A percentile compares a stretch with the other conserved stretches of the same genome.
Evolutionary conservation across 1,139 yeast genomes (phyloP).

Genomic region (Ashbya aceris): DNA sequence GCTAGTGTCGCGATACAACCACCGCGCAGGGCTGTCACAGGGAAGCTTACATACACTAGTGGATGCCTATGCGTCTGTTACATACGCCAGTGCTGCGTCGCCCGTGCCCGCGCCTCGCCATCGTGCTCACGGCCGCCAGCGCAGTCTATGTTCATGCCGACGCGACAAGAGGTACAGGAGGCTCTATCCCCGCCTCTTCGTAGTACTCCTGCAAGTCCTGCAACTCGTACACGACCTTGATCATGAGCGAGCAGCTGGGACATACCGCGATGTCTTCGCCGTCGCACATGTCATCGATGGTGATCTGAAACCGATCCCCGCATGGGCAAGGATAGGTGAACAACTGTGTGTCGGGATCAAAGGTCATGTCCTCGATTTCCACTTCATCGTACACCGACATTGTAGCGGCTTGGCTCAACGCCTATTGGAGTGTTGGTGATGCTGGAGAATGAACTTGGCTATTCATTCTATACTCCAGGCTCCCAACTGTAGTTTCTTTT

Average conservation of each 20-base stretch:
- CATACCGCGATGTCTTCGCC: slow-evolving; percentile 95
- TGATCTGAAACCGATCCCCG: slow-evolving; percentile 87
- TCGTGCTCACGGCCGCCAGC: no score
- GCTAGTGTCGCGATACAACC: no score
- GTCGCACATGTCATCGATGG: slow-evolving; percentile 74
- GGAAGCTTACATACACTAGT: no score
- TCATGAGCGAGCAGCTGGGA: slow-evolving; percentile 92
- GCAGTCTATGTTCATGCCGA: no score
- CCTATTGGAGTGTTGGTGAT: neutral
- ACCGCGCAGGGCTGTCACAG: no score
- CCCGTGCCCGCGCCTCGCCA: no score
- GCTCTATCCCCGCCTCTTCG: slow-evolving; percentile 28
- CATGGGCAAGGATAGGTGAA: slow-evolving; percentile 98
- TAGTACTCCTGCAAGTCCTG: slow-evolving; percentile 40
- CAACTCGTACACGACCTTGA: slow-evolving; percentile 75
- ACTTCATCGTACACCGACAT: slow-evolving; percentile 78
- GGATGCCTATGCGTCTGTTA: no score
- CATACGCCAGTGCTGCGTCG: no score
- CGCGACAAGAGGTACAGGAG: slow-evolving; percentile 24
- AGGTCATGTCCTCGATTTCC: slow-evolving; percentile 94
- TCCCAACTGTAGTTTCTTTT: neutral
- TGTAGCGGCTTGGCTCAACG: neutral
- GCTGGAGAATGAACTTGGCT: neutral
- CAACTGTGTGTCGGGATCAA: slow-evolving; percentile 67
- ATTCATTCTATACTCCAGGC: neutral